Evolutionary conservation across 257 asterid species (phyloP).

Genomic region (Jasminum sambac): DNA sequence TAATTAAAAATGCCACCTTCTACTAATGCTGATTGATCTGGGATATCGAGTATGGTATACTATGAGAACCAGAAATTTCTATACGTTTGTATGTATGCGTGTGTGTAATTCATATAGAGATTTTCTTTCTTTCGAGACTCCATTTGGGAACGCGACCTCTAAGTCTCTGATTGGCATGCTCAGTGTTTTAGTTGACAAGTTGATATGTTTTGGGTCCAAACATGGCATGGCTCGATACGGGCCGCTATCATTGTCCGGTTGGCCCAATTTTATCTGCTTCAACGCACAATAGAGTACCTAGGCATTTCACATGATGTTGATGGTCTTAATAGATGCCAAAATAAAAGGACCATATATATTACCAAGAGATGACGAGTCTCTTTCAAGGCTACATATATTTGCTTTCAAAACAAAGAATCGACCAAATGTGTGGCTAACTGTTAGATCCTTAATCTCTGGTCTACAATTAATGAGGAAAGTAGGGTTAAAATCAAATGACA

Average conservation of each 20-base stretch:
- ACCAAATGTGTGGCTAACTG: slow-evolving; percentile 1
- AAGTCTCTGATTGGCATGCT: no score
- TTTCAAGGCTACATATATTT: background rate
- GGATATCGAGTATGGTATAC: no score
- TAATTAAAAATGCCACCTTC: no score
- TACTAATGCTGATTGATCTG: no score
- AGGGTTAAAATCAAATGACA: background rate
- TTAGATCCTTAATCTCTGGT: background rate
- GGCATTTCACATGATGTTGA: background rate
- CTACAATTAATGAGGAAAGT: background rate
- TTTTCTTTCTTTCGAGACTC: background rate
- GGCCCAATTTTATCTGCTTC: background rate
- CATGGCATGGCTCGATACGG: background rate
- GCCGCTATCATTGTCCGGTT: background rate
- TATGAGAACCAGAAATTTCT: no score
- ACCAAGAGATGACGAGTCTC: background rate
- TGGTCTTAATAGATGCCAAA: background rate
- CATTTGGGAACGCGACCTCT: background rate
- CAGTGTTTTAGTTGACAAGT: background rate
- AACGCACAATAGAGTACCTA: background rate
- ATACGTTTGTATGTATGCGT: background rate
- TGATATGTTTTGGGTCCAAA: background rate
- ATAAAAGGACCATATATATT: background rate
- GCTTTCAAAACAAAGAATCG: background rate
- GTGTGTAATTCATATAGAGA: background rate